phyloP scores from a whole-genome alignment of 1,139 yeast genomes.

The Hyphopichia buzzinii region DNA sequence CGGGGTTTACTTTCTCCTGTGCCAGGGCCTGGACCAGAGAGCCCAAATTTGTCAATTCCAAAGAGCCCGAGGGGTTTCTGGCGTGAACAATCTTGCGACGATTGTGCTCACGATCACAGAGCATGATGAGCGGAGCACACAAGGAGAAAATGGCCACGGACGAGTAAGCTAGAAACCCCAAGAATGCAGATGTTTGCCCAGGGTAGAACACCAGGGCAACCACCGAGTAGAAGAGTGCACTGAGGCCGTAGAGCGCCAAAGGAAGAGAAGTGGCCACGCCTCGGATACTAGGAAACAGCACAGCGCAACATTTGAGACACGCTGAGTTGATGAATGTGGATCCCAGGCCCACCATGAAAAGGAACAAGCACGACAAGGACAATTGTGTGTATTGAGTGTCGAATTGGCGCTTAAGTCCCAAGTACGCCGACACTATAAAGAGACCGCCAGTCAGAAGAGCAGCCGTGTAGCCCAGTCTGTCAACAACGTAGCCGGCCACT shows the following conservation, averaged over 20 bases:
- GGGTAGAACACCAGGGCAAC: slow-evolving; percentile 48
- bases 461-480: slow-evolving; percentile 46
- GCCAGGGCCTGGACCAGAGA: neutral
- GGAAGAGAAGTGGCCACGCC: slow-evolving; percentile 64
- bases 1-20: neutral
- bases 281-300: slow-evolving; percentile 52
- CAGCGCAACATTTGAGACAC: slow-evolving; percentile 57
- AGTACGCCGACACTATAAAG: slow-evolving; percentile 43
- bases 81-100: slow-evolving; percentile 9
- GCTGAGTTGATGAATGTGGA: slow-evolving; percentile 54
- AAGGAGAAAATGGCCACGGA: slow-evolving; percentile 34
- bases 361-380: slow-evolving; percentile 31
- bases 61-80: slow-evolving; percentile 7
- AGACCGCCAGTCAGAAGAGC: slow-evolving; percentile 46
- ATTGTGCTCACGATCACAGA: slow-evolving; percentile 39
- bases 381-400: slow-evolving; percentile 30
- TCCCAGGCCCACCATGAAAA: slow-evolving; percentile 51
- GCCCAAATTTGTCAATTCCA: slow-evolving; percentile 14
- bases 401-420: slow-evolving; percentile 46
- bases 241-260: slow-evolving; percentile 55
- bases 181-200: slow-evolving; percentile 49
- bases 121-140: slow-evolving; percentile 48
- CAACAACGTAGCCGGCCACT: slow-evolving; percentile 59
- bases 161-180: slow-evolving; percentile 46
- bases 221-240: slow-evolving; percentile 56